These are phyloP conservation scores for Plectranthus barbatus DNA, from an alignment of 257 asterid genomes.

Conservation along the genomic window DNA sequence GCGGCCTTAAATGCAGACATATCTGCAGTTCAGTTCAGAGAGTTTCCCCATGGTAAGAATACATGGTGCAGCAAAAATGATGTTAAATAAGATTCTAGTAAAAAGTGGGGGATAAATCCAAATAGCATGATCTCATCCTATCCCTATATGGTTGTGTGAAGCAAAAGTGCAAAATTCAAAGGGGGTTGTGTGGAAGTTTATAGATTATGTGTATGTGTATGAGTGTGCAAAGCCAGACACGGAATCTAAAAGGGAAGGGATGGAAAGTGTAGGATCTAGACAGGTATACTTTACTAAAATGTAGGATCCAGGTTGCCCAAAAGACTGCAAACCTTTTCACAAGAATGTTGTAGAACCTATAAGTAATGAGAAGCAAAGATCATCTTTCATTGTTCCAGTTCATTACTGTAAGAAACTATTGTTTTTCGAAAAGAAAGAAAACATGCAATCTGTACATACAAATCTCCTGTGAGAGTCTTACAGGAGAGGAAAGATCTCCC, in stretches of 20 bases:
- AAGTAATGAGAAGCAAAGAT: background rate
- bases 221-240: too few relatives aligned
- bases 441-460: background rate
- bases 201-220: too few relatives aligned
- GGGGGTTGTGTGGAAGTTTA: too few relatives aligned
- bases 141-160: too few relatives aligned
- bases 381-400: background rate
- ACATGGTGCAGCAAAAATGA: background rate
- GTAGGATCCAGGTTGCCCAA: background rate
- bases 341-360: background rate
- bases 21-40: slow-evolving; percentile 42
- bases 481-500: background rate
- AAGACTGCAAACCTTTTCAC: background rate
- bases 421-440: background rate
- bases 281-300: background rate
- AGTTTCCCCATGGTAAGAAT: background rate
- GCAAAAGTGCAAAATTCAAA: too few relatives aligned
- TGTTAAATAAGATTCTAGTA: too few relatives aligned
- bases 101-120: too few relatives aligned
- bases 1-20: slow-evolving; percentile 97
- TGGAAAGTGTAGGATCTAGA: too few relatives aligned
- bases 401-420: background rate
- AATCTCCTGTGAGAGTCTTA: background rate
- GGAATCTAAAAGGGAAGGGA: too few relatives aligned
- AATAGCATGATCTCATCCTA: too few relatives aligned